phyloP scores from a whole-genome alignment of 768 basidiomycete genomes.

The Macrocybe gigantea region DNA sequence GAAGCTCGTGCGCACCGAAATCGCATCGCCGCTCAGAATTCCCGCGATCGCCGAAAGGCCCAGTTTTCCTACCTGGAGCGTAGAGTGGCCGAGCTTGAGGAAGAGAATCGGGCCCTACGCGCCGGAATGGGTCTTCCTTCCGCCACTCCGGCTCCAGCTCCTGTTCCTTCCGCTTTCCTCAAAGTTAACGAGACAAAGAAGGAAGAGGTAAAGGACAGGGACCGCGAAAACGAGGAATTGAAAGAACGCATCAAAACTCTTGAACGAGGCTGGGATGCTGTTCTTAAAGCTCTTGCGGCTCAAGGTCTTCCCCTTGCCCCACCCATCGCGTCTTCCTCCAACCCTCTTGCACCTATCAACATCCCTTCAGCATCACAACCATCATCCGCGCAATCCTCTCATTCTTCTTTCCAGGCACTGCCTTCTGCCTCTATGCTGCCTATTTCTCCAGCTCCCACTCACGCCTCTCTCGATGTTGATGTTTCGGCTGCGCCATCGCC shows the following conservation, averaged over 20 bases:
- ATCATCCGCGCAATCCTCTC: conserved; percentile 17
- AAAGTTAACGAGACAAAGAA: conserved; percentile 25
- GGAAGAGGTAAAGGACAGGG: conserved; percentile 38
- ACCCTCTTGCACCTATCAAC: conserved; percentile 16
- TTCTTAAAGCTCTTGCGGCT: conserved; percentile 66
- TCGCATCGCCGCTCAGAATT: conserved; percentile 90
- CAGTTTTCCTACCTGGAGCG: conserved; percentile 68
- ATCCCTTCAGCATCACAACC: conserved; percentile 15
- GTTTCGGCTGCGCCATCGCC: too few species aligned
- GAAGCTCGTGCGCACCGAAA: conserved; percentile 90
- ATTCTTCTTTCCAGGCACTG: background rate
- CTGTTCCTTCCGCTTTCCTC: conserved; percentile 19
- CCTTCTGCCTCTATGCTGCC: conserved; percentile 25
- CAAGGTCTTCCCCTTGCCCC: conserved; percentile 56
- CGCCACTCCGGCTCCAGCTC: conserved; percentile 16
- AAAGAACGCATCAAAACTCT: conserved; percentile 72
- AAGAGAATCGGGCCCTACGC: conserved; percentile 74
- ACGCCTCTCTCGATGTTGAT: conserved; percentile 16
- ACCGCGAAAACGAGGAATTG: conserved; percentile 66
- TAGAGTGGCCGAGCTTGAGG: conserved; percentile 68
- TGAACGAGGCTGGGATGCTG: conserved; percentile 77
- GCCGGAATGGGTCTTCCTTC: conserved; percentile 35
- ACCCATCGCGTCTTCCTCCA: conserved; percentile 16
- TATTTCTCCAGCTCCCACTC: conserved; percentile 28
- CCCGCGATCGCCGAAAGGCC: conserved; percentile 83